Evolutionary conservation across 352 stramenopile species (phyloP).

Genomic region (Globisporangium yorkense): DNA sequence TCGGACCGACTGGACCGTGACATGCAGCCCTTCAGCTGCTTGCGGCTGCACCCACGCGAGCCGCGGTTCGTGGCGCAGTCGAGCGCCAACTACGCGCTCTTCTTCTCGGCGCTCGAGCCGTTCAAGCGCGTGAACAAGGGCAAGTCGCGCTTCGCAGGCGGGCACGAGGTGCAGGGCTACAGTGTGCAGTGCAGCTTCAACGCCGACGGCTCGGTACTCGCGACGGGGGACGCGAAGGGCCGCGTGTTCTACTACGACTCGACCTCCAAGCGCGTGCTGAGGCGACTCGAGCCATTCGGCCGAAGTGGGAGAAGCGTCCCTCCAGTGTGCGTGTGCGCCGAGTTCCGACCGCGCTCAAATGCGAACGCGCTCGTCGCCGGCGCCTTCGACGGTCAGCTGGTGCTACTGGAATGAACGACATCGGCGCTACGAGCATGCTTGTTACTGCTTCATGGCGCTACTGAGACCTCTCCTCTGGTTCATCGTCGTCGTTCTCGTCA

Average conservation of each 20-base stretch:
- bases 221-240: slow-evolving; percentile 39
- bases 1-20: slow-evolving; percentile 43
- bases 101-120: slow-evolving; percentile 35
- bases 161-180: slow-evolving; percentile 39
- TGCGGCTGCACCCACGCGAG: slow-evolving; percentile 34
- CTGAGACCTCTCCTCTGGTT: neutral
- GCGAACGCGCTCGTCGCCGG: slow-evolving; percentile 18
- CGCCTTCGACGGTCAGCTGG: slow-evolving; percentile 19
- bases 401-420: slow-evolving; percentile 2
- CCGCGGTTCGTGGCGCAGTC: slow-evolving; percentile 45
- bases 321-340: slow-evolving; percentile 24
- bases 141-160: slow-evolving; percentile 14
- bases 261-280: slow-evolving; percentile 15
- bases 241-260: slow-evolving; percentile 40
- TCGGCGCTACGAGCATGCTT: neutral
- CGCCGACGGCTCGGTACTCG: slow-evolving; percentile 29
- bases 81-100: slow-evolving; percentile 24
- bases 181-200: slow-evolving; percentile 52
- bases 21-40: slow-evolving; percentile 34
- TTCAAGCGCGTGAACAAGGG: slow-evolving; percentile 43
- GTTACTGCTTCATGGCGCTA: neutral
- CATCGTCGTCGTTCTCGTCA: slow-evolving; percentile 4
- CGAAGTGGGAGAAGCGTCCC: neutral
- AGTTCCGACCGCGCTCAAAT: slow-evolving; percentile 19
- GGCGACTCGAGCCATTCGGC: slow-evolving; percentile 18